phyloP scores from a whole-genome alignment of 2,329 filamentous ascomycete genomes.

The Trichophyton simii region DNA sequence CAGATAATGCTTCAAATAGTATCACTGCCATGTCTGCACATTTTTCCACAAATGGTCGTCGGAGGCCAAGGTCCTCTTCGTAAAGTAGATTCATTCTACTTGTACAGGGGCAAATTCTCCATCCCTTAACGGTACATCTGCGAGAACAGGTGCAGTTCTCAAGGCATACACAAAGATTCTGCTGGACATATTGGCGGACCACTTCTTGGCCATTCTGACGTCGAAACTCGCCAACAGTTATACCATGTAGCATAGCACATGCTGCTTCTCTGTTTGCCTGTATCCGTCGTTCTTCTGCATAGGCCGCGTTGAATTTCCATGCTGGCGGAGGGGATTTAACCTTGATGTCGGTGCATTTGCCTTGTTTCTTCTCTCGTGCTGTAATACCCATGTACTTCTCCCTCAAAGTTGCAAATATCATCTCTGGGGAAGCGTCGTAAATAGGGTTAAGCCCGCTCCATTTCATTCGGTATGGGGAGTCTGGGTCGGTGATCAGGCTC shows the following conservation, averaged over 20 bases:
- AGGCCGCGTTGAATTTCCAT: constrained; percentile 6
- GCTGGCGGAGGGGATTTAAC: constrained; percentile 11
- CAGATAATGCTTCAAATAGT: constrained; percentile 22
- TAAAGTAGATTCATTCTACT: constrained; percentile 22
- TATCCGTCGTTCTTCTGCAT: constrained; percentile 12
- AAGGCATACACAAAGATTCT: constrained; percentile 27
- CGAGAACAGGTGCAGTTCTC: constrained; percentile 22
- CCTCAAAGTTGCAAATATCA: constrained; percentile 22
- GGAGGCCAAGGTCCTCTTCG: constrained; percentile 14
- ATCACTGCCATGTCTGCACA: constrained; percentile 20
- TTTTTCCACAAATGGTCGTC: constrained; percentile 16
- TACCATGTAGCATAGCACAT: constrained; percentile 25
- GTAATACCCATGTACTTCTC: constrained; percentile 26
- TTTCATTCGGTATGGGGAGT: constrained; percentile 18
- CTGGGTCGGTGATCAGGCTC: constrained; percentile 15
- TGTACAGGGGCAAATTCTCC: constrained; percentile 25
- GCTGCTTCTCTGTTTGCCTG: constrained; percentile 23
- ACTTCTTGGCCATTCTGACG: constrained; percentile 17
- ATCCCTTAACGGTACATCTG: constrained; percentile 22
- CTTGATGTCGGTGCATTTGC: constrained; percentile 3
- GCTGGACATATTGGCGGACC: constrained; percentile 20
- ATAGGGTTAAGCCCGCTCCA: constrained; percentile 22
- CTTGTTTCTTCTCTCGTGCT: constrained; percentile 6
- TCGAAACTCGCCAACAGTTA: constrained; percentile 24
- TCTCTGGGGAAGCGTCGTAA: constrained; percentile 20